Percentiles rank a stretch among this genome's conserved stretches.
Conservation (phyloP, 2,329 filamentous ascomycete species). For the Dactylellina parvicollis region DNA sequence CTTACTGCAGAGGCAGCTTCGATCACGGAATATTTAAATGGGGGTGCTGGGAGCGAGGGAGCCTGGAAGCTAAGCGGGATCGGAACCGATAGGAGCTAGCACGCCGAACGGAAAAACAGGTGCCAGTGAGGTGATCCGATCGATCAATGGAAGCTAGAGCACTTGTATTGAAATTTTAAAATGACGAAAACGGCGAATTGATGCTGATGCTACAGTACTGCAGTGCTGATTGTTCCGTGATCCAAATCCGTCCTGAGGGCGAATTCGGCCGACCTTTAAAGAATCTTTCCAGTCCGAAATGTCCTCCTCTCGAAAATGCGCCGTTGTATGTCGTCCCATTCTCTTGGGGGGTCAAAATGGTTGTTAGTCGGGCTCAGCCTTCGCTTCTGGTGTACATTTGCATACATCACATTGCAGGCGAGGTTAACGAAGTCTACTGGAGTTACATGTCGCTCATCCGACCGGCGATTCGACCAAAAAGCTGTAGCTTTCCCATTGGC, state of each 20-base stretch:
- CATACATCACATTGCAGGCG: neutral
- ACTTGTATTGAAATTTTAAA: neutral
- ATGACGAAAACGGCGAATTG: neutral
- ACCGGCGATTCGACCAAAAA: neutral
- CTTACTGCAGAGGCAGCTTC: neutral
- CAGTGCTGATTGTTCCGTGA: constrained; percentile 1
- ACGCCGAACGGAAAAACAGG: constrained; percentile 6
- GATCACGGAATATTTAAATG: constrained; percentile 10
- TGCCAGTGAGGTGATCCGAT: constrained; percentile 27
- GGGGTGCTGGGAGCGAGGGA: neutral
- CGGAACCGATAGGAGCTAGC: constrained; percentile 36
- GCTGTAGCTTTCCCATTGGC: neutral
- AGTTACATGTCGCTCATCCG: neutral
- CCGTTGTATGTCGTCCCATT: neutral
- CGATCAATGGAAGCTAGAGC: neutral
- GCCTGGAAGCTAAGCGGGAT: neutral
- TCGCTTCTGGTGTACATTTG: neutral
- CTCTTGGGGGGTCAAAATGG: no score
- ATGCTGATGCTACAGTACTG: neutral
- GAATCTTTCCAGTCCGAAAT: neutral
- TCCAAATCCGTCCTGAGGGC: neutral
- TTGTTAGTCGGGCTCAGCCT: neutral
- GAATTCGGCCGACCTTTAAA: neutral
- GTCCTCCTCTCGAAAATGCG: neutral
- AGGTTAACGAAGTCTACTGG: neutral